A percentile compares a stretch with the other conserved stretches of the same genome.
Conservation (phyloP, 2,329 filamentous ascomycete genomes). For the Colletotrichum sp. region DNA sequence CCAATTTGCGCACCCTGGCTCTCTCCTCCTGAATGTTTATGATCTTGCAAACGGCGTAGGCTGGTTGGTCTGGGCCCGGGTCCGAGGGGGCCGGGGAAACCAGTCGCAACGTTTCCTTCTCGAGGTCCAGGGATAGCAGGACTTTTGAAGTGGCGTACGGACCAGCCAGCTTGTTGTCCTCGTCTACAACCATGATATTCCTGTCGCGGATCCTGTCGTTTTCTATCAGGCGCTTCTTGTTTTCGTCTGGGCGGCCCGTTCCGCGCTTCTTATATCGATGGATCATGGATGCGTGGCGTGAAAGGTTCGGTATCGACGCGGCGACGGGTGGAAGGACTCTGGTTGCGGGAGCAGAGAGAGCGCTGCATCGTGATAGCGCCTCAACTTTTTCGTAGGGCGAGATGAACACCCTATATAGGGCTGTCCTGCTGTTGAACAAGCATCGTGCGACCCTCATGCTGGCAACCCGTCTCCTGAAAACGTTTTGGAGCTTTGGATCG, state of each 20-base stretch:
- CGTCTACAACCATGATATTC: constrained; percentile 45
- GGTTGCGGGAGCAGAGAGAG: background rate
- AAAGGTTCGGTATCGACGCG: background rate
- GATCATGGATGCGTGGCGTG: background rate
- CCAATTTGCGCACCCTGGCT: constrained; percentile 47
- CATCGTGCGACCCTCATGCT: constrained; percentile 45
- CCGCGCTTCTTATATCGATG: background rate
- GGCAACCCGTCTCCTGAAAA: background rate
- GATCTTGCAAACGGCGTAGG: constrained; percentile 72
- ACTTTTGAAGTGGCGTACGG: constrained; percentile 43
- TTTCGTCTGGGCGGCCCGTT: background rate
- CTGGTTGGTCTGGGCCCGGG: constrained; percentile 23
- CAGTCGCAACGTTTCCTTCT: constrained; percentile 45
- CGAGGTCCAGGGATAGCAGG: constrained; percentile 41
- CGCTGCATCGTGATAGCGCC: constrained; percentile 26
- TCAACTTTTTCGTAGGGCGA: constrained; percentile 35
- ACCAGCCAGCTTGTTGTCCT: constrained; percentile 40
- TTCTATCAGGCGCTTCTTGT: constrained; percentile 18
- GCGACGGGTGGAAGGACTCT: background rate
- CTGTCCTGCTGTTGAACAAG: constrained; percentile 48
- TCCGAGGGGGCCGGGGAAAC: constrained; percentile 25
- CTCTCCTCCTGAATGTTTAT: constrained; percentile 61
- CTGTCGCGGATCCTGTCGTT: constrained; percentile 51
- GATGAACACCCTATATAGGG: constrained; percentile 53
- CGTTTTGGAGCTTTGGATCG: background rate